Evolutionary conservation across 345 rosid genomes (phyloP).

Genomic region (Aurinia saxatilis): DNA sequence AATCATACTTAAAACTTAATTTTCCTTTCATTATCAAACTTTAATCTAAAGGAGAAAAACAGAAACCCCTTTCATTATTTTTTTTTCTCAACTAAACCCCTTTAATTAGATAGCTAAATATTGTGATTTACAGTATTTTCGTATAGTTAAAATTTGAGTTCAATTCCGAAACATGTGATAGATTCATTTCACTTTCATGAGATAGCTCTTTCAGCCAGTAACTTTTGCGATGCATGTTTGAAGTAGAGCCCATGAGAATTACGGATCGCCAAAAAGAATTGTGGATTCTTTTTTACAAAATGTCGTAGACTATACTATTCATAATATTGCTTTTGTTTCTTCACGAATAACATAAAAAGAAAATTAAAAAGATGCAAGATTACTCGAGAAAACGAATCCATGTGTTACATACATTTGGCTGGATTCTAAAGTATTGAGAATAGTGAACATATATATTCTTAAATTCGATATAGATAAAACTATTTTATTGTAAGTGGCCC

Average conservation of each 20-base stretch:
- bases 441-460: background rate
- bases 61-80: background rate
- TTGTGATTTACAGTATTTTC: background rate
- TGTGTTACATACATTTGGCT: background rate
- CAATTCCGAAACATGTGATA: background rate
- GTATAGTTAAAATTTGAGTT: background rate
- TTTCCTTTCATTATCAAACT: background rate
- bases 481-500: slow-evolving; percentile 9
- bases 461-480: slow-evolving; percentile 14
- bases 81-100: background rate
- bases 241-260: background rate
- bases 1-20: slow-evolving; percentile 12
- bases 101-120: background rate
- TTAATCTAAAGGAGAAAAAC: background rate
- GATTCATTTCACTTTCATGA: background rate
- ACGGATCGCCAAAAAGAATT: background rate
- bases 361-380: background rate
- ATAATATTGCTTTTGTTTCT: background rate
- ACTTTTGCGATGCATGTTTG: background rate
- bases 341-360: background rate
- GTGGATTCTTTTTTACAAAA: background rate
- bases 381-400: background rate
- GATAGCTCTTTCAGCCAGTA: background rate
- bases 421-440: background rate
- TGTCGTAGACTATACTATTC: background rate